Base-by-base conservation (phyloP, 2,329 filamentous ascomycete species). In the Aspergillus phoenicis region DNA sequence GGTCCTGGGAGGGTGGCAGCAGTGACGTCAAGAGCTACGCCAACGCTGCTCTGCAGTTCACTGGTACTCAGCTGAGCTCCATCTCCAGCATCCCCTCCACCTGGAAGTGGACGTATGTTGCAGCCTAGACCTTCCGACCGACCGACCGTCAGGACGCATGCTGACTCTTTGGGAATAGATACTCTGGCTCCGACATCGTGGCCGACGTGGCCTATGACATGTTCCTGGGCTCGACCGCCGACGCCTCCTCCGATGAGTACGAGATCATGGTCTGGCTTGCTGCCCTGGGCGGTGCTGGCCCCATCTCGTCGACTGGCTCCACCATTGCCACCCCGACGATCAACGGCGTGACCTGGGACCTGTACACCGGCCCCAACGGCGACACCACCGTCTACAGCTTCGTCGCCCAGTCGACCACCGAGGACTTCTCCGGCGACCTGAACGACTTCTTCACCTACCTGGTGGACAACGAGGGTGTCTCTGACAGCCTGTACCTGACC, bases 241-340 rank as follows among this genome's bases (percentile, higher is more conserved):
- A 75, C 30, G 80, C 77, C 45, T 70, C 65, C 51, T 70, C 80
- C n/a, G 78, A 51, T 30, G 26, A 85, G 66, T 88, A 85, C 69
- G 87, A 89, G 74, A 78, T 89, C 67, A 89, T 89, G 87, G 81
- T 89, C 65, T 89, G 87, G 87, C 78, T 88, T 49, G 82, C 78
- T 3, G 84, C 83, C 30, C 73, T 87, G 48, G 85, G 83, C 26
- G 82, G 83, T 54, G 84, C 84, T 2, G 84, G 85, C 5, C 84
- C 85, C 24, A 86, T 88, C 77, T 76, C 74, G 8, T 73, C 71
- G 20, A 74, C 70, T 1, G 85, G 85, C 54, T 77, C 75, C 17
- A 66, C 84, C 5, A 78, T 88, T 64, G 84, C 82, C 3, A 85
- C 80, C 1, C 77, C 82, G 11, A 84, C 78, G 11, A 78, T 89